phyloP scores from a whole-genome alignment of 495 filamentous ascomycete species.

The Beverwykella pulmonaria region DNA sequence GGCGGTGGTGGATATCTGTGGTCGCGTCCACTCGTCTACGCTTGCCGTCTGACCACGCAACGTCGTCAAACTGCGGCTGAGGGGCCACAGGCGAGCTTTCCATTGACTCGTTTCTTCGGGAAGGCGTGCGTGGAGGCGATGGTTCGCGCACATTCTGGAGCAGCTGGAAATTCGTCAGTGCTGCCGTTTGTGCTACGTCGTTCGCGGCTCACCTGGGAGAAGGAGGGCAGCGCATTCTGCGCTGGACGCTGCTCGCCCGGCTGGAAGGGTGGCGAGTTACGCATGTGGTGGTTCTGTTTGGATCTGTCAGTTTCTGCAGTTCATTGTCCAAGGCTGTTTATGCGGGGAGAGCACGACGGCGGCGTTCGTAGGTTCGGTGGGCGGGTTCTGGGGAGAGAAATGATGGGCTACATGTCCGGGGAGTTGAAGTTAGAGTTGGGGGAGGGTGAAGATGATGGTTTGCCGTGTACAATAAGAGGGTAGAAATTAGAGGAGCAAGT shows the following conservation, averaged over 20 bases:
- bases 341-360: background rate
- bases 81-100: too few relatives aligned
- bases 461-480: background rate
- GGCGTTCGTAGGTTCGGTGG: too few relatives aligned
- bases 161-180: slow-evolving; percentile 13
- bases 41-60: slow-evolving; percentile 17
- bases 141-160: slow-evolving; percentile 17
- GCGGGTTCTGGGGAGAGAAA: background rate
- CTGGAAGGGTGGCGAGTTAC: slow-evolving; percentile 31
- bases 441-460: background rate
- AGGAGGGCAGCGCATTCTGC: slow-evolving; percentile 10
- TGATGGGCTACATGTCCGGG: too few relatives aligned
- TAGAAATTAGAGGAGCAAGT: background rate
- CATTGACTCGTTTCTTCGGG: background rate
- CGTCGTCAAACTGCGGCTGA: slow-evolving; percentile 12
- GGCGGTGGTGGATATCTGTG: slow-evolving; percentile 1
- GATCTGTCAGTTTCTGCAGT: slow-evolving; percentile 11
- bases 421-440: background rate
- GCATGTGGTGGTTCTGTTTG: slow-evolving; percentile 19
- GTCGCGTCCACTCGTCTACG: slow-evolving; percentile 16
- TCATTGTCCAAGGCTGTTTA: slow-evolving; percentile 8
- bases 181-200: background rate
- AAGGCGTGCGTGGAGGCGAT: slow-evolving; percentile 23
- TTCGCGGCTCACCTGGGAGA: slow-evolving; percentile 18
- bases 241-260: slow-evolving; percentile 10